These are phyloP conservation scores for Colletotrichum falcatum DNA, from an alignment of 2,329 filamentous ascomycete species.

Conservation along the genomic window DNA sequence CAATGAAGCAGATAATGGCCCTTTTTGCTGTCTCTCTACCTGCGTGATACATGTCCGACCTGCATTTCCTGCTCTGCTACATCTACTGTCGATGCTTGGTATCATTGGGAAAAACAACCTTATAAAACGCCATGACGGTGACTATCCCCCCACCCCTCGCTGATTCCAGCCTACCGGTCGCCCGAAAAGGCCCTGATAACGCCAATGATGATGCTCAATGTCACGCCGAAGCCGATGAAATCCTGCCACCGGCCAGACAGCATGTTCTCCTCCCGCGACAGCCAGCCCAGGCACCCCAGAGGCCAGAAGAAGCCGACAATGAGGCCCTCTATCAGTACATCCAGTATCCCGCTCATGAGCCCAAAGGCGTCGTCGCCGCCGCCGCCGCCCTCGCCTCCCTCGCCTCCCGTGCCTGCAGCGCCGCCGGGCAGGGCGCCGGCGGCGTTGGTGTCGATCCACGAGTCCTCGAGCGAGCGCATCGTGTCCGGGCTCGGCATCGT, in stretches of 20 bases:
- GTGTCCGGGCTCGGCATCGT: conserved; percentile 85
- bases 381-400: conserved; percentile 48
- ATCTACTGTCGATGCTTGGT: conserved; percentile 17
- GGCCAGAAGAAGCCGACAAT: conserved; percentile 97
- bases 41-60: conserved; percentile 17
- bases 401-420: conserved; percentile 40
- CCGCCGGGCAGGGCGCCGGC: conserved; percentile 51
- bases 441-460: conserved; percentile 84
- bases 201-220: conserved; percentile 64
- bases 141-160: background rate
- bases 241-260: conserved; percentile 87
- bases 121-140: background rate
- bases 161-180: conserved; percentile 11
- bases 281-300: conserved; percentile 85
- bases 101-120: conserved; percentile 7
- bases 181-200: conserved; percentile 48
- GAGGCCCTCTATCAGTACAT: conserved; percentile 89
- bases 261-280: conserved; percentile 87
- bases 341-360: conserved; percentile 70
- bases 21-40: conserved; percentile 27
- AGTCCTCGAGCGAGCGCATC: conserved; percentile 84
- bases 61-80: background rate
- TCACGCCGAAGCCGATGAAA: conserved; percentile 86
- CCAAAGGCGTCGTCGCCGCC: conserved; percentile 60
- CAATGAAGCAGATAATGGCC: conserved; percentile 42